phyloP scores from a whole-genome alignment of 2,329 filamentous ascomycete genomes.

The Botrytis elliptica region DNA sequence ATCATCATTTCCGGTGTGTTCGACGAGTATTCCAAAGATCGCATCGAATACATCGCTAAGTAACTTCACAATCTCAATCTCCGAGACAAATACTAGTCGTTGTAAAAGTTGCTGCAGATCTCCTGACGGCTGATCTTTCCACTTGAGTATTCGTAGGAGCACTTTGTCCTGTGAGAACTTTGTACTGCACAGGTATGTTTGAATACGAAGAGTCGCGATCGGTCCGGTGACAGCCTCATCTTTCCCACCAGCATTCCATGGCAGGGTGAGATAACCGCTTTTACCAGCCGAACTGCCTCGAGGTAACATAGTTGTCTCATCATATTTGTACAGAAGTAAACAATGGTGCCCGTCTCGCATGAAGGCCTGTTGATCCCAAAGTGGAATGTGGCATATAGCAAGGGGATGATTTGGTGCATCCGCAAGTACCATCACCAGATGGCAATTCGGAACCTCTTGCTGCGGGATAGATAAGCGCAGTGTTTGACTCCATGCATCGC shows the following conservation, averaged over 20 bases:
- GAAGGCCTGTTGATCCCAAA: constrained; percentile 92
- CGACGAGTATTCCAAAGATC: constrained; percentile 86
- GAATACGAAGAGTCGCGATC: constrained; percentile 73
- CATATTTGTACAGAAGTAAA: constrained; percentile 82
- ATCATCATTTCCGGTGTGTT: constrained; percentile 86
- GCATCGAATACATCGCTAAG: constrained; percentile 85
- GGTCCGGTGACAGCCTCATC: constrained; percentile 72
- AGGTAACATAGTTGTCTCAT: constrained; percentile 78
- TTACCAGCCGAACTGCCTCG: constrained; percentile 63
- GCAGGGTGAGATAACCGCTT: constrained; percentile 81
- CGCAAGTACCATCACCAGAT: constrained; percentile 85
- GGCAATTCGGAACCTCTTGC: constrained; percentile 75
- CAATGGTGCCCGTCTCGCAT: constrained; percentile 80
- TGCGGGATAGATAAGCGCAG: constrained; percentile 77
- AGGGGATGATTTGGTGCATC: constrained; percentile 87
- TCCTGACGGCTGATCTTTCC: constrained; percentile 73
- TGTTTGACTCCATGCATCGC: constrained; percentile 84
- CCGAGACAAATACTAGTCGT: constrained; percentile 87
- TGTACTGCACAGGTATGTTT: constrained; percentile 91
- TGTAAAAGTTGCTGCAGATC: constrained; percentile 73
- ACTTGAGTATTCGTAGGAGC: constrained; percentile 78
- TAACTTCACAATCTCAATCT: constrained; percentile 96
- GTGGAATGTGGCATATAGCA: constrained; percentile 85
- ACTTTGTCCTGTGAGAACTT: constrained; percentile 89
- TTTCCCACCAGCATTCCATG: constrained; percentile 70